Percentiles rank a stretch among this genome's conserved stretches.
Evolutionary conservation across 2,329 filamentous ascomycete species (phyloP).

Genomic region (Paracoccidioides brasiliensis): DNA sequence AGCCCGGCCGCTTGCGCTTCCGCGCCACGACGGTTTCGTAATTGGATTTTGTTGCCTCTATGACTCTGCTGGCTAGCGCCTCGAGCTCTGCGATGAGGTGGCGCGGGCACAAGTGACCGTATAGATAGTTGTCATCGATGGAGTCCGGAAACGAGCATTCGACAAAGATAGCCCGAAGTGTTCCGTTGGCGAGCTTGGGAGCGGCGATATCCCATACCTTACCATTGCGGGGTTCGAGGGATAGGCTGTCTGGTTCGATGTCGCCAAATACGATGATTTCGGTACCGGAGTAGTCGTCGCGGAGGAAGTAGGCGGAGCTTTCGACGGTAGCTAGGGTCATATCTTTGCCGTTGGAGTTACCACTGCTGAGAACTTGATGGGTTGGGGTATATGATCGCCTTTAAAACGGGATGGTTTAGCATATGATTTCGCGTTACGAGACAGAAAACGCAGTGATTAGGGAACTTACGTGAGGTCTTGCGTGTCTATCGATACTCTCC

Average conservation of each 20-base stretch:
- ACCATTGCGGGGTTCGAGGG: conserved; percentile 66
- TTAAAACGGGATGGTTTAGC: neutral
- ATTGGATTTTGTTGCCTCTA: conserved; percentile 33
- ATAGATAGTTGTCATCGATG: conserved; percentile 63
- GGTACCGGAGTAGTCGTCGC: conserved; percentile 52
- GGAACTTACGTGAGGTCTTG: conserved; percentile 20
- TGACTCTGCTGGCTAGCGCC: conserved; percentile 57
- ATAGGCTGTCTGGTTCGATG: conserved; percentile 81
- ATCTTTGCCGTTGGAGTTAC: conserved; percentile 3
- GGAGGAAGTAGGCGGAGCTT: conserved; percentile 87
- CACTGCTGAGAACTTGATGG: neutral
- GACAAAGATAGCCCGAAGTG: conserved; percentile 73
- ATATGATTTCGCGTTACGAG: neutral
- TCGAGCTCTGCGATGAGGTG: conserved; percentile 70
- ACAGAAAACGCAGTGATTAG: neutral
- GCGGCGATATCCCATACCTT: conserved; percentile 80
- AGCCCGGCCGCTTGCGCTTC: conserved; percentile 30
- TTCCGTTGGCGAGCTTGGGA: conserved; percentile 61
- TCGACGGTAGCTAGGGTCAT: conserved; percentile 36
- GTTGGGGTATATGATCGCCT: neutral
- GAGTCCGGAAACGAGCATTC: conserved; percentile 88
- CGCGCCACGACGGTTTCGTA: conserved; percentile 21
- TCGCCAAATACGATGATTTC: conserved; percentile 94
- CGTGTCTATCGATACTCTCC: conserved; percentile 22
- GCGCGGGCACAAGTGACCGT: conserved; percentile 74